These are phyloP conservation scores for Cadophora sp. DNA, from an alignment of 2,329 filamentous ascomycete species.

Conservation along the genomic window DNA sequence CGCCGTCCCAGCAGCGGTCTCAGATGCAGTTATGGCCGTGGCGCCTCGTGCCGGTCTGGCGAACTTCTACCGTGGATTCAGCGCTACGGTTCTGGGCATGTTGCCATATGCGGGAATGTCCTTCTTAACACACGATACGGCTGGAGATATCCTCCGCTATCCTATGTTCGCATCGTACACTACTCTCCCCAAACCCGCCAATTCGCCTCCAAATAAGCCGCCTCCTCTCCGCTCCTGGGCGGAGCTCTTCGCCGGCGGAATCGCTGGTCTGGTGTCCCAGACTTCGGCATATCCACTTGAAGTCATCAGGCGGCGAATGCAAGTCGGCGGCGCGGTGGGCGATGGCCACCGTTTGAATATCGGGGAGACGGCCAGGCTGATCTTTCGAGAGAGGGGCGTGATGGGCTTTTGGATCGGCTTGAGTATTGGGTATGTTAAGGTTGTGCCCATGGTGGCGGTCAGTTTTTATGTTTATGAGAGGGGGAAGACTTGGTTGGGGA, in stretches of 20 bases:
- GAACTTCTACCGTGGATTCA: constrained; percentile 97
- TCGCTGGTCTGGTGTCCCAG: constrained; percentile 89
- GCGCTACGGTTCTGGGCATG: constrained; percentile 91
- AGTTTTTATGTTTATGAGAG: constrained; percentile 72
- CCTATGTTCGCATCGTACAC: constrained; percentile 74
- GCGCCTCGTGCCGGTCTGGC: constrained; percentile 72
- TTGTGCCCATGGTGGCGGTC: constrained; percentile 85
- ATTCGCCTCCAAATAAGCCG: constrained; percentile 64
- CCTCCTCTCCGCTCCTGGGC: constrained; percentile 83
- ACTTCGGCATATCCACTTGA: constrained; percentile 94
- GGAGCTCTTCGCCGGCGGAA: constrained; percentile 81
- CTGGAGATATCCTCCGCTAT: constrained; percentile 81
- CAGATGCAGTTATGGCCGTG: constrained; percentile 56
- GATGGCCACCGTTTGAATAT: constrained; percentile 84
- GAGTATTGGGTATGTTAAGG: constrained; percentile 93
- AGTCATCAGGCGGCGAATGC: constrained; percentile 91
- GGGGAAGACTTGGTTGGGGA: constrained; percentile 68
- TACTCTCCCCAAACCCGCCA: constrained; percentile 69
- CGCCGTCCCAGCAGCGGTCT: constrained; percentile 48
- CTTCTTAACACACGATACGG: constrained; percentile 93
- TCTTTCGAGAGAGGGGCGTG: constrained; percentile 77
- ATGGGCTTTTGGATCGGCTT: constrained; percentile 91
- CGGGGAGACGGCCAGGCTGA: constrained; percentile 76
- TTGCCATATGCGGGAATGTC: constrained; percentile 95
- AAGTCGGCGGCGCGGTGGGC: constrained; percentile 92